These are phyloP conservation scores for Colletotrichum plurivorum DNA, from an alignment of 2,329 filamentous ascomycete species.

Conservation along the genomic window DNA sequence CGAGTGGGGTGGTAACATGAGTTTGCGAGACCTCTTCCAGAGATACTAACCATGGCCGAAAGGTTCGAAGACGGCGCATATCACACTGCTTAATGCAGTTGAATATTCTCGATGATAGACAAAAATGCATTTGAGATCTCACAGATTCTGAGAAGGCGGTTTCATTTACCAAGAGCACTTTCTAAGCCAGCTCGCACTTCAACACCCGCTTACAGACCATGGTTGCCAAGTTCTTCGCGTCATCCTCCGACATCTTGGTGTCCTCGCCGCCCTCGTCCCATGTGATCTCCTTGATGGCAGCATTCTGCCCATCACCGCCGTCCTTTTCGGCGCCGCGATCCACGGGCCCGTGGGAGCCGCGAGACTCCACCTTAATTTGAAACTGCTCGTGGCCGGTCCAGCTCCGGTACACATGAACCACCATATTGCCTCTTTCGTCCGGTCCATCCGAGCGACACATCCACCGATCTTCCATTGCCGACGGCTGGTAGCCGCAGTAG, in stretches of 20 bases:
- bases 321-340: background rate
- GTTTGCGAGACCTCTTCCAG: too few relatives aligned
- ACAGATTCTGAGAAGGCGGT: too few relatives aligned
- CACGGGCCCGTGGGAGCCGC: background rate
- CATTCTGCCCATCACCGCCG: too few relatives aligned
- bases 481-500: conserved; percentile 11
- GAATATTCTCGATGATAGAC: too few relatives aligned
- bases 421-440: conserved; percentile 7
- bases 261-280: conserved; percentile 7
- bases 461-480: conserved; percentile 33
- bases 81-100: too few relatives aligned
- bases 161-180: background rate
- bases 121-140: too few relatives aligned
- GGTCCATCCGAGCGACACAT: conserved; percentile 23
- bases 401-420: conserved; percentile 25
- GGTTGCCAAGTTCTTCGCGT: conserved; percentile 8
- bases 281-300: conserved; percentile 19
- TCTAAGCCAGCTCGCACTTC: background rate
- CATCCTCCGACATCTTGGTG: conserved; percentile 5
- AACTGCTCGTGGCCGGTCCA: conserved; percentile 25
- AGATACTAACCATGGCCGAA: too few relatives aligned
- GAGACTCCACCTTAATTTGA: conserved; percentile 8
- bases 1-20: too few relatives aligned
- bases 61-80: too few relatives aligned
- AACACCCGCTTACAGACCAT: background rate